A percentile compares a stretch with the other conserved stretches of the same genome.
Evolutionary conservation across 2,329 filamentous ascomycete species (phyloP).

Genomic region (Arthrobotrys musiformis): DNA sequence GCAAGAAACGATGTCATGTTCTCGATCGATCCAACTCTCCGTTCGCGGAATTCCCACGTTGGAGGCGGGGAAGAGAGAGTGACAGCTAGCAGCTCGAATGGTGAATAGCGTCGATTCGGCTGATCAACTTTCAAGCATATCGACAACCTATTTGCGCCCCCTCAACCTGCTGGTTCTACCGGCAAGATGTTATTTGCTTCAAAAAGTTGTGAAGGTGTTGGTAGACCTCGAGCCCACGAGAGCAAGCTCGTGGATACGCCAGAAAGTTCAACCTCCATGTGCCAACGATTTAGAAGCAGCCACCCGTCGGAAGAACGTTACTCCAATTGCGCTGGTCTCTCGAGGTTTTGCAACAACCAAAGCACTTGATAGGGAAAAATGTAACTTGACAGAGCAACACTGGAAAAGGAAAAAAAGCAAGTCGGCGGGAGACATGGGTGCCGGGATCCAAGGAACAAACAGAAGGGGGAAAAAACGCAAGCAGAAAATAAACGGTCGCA

Average conservation of each 20-base stretch:
- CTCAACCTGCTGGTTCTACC: background rate
- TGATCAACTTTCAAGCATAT: background rate
- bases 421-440: background rate
- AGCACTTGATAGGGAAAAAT: background rate
- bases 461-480: background rate
- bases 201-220: background rate
- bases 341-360: slow-evolving; percentile 15
- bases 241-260: background rate
- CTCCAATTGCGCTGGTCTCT: slow-evolving; percentile 4
- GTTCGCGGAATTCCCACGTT: slow-evolving; percentile 14
- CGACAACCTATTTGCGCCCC: background rate
- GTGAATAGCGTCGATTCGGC: background rate
- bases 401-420: slow-evolving; percentile 1
- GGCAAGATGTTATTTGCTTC: background rate
- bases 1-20: background rate
- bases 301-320: slow-evolving; percentile 12
- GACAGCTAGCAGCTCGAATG: no score
- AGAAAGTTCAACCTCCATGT: background rate
- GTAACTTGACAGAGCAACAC: slow-evolving; percentile 3
- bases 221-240: background rate
- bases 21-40: slow-evolving; percentile 3
- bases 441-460: no score
- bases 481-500: background rate
- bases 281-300: slow-evolving; percentile 3
- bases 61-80: background rate